Evolutionary conservation across 1,284 basidiomycete genomes (phyloP), one percentile per base, ranked within the genome.

Genomic region (Microbotryum lychnidis-dioicae): DNA sequence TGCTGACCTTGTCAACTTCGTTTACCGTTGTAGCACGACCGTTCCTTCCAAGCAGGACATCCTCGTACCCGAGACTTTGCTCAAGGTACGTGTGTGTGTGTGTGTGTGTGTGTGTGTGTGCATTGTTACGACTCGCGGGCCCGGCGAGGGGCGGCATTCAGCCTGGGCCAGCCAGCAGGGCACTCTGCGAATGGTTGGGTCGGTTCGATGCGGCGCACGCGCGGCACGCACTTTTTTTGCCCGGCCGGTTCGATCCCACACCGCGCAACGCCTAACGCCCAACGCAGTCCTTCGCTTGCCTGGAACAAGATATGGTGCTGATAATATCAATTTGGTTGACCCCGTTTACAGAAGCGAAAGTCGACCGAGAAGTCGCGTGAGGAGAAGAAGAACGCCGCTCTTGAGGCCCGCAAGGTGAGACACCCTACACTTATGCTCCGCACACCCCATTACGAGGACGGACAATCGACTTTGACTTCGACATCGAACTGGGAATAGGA

Each of bases 21-120:
- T 42, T 18, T 16, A 31, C 31, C 7, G 12, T 42, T 16, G 37
- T 42, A 42, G 37, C 37, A 42, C 37, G 37, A 42, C 37, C 37
- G 6, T 18, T 37, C 16, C 33, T 29, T 9, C 21, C 23, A 54
- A 53, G 37, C 51, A 62, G 64, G 55, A 59, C 56, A 58, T 93
- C 76, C 87, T 92, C 83, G 91, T 94, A 79, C 92, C 92, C 77
- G 92, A 96, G 85, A 96, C 92, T 75, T 85, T 96, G 81, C 89
- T 97, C 81, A 96, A 96, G 68, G 65, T 64, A 31, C 49, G 65
- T 57, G 9, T 10, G 16, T 52, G 16, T 29, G 23, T 8, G 18
- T 8, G 33, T 18, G n/a, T n/a, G 65, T 57, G 9, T 10, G 16
- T 52, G 16, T 29, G 29, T 16, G 20, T 14, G 10, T 27, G 18